phyloP scores from a whole-genome alignment of 176 grass and related monocot species.

The Melocanna baccifera region DNA sequence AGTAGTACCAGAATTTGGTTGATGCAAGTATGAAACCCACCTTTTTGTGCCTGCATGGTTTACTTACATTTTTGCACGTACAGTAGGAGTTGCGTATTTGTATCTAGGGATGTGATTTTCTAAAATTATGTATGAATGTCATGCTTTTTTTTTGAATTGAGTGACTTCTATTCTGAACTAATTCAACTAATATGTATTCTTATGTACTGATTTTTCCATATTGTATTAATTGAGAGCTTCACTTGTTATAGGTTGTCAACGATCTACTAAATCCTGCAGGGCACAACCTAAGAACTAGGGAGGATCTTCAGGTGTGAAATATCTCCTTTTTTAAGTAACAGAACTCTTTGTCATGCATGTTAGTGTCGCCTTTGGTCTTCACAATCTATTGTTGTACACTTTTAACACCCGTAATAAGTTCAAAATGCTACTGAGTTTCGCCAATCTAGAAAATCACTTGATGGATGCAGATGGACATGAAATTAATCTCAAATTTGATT shows the following conservation, averaged over 20 bases:
- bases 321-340: slow-evolving; percentile 24
- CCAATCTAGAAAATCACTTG: slow-evolving; percentile 6
- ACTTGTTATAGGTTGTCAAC: slow-evolving; percentile 60
- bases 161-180: background rate
- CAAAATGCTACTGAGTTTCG: background rate
- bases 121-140: slow-evolving; percentile 13
- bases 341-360: slow-evolving; percentile 3
- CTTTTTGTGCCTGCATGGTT: slow-evolving; percentile 3
- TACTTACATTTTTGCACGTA: background rate
- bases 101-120: background rate
- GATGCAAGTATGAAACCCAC: background rate
- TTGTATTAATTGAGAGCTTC: slow-evolving; percentile 23
- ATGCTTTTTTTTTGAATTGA: slow-evolving; percentile 12
- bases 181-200: background rate
- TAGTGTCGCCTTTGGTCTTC: background rate
- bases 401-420: background rate
- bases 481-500: slow-evolving; percentile 1
- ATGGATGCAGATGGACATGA: background rate
- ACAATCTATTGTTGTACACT: background rate
- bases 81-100: slow-evolving; percentile 5
- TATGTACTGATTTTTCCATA: background rate
- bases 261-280: slow-evolving; percentile 84
- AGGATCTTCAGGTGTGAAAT: slow-evolving; percentile 70
- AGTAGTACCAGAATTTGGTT: background rate
- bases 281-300: slow-evolving; percentile 76